These are phyloP conservation scores for Enterospora canceri DNA, from an alignment of 371 early-diverging fungal species.

Conservation along the genomic window DNA sequence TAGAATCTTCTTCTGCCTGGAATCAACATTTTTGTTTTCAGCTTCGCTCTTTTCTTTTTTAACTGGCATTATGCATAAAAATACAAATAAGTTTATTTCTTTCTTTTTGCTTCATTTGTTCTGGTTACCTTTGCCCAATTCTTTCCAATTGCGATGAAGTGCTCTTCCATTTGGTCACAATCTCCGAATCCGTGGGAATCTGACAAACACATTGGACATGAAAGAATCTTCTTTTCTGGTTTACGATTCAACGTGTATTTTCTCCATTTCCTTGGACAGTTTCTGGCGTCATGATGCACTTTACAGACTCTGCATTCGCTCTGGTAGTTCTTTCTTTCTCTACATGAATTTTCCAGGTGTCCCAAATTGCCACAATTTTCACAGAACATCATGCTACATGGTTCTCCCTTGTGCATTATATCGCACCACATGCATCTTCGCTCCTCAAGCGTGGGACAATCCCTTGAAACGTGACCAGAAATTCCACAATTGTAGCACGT, in stretches of 20 bases:
- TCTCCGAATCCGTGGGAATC: slow-evolving; percentile 15
- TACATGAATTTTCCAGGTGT: not conserved
- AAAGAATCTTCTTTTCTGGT: slow-evolving; percentile 1
- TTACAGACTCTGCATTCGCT: slow-evolving; percentile 4
- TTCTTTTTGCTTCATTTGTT: not conserved
- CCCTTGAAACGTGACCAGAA: slow-evolving; percentile 10
- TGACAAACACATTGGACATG: slow-evolving; percentile 7
- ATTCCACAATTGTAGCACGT: slow-evolving; percentile 6
- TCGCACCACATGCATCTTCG: slow-evolving; percentile 7
- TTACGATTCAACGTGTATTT: slow-evolving; percentile 10
- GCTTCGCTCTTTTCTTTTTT: not conserved
- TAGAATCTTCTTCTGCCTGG: not conserved
- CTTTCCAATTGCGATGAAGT: not conserved
- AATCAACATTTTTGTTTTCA: not conserved
- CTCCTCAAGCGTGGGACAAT: not conserved
- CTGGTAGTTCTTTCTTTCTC: not conserved
- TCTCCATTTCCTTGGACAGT: slow-evolving; percentile 22
- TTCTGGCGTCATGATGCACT: not conserved
- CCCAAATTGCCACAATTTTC: slow-evolving; percentile 4
- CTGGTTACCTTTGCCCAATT: not conserved
- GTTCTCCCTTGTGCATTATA: not conserved
- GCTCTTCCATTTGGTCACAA: not conserved
- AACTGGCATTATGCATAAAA: not conserved
- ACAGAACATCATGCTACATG: slow-evolving; percentile 7
- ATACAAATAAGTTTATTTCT: no score